Evolutionary conservation across 2,329 filamentous ascomycete genomes (phyloP).

Genomic region (Aspergillus awamori): DNA sequence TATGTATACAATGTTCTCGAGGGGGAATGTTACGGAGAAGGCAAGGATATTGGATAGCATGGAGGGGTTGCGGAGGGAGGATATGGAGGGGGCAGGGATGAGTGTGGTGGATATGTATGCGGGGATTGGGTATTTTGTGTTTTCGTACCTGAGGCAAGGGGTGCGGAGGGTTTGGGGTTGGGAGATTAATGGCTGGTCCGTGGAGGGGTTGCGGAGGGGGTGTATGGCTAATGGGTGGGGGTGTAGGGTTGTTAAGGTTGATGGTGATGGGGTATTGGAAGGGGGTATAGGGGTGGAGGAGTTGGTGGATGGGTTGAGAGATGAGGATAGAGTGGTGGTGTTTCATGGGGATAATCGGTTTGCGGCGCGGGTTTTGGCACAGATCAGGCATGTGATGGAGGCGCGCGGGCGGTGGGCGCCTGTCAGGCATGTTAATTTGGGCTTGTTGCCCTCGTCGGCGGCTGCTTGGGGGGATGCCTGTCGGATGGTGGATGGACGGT

Average conservation of each 20-base stretch:
- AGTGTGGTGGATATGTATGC: constrained; percentile 78
- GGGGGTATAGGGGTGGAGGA: constrained; percentile 27
- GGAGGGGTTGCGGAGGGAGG: constrained; percentile 29
- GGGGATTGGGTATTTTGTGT: constrained; percentile 92
- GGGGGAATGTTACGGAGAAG: constrained; percentile 90
- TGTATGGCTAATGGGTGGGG: constrained; percentile 70
- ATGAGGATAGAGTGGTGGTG: constrained; percentile 62
- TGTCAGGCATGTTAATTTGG: constrained; percentile 62
- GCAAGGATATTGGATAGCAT: constrained; percentile 64
- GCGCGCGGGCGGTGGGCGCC: constrained; percentile 32
- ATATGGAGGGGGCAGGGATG: constrained; percentile 31
- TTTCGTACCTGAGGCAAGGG: constrained; percentile 75
- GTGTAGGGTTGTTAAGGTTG: constrained; percentile 56
- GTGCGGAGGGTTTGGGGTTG: constrained; percentile 74
- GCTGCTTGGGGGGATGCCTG: constrained; percentile 55
- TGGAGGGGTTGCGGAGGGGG: constrained; percentile 79
- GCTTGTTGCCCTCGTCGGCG: constrained; percentile 58
- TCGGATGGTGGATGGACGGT: constrained; percentile 46
- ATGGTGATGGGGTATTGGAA: constrained; percentile 38
- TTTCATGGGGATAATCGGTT: constrained; percentile 69
- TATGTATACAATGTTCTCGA: constrained; percentile 88
- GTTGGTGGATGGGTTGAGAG: constrained; percentile 37
- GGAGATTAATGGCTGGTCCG: constrained; percentile 87
- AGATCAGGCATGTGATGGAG: constrained; percentile 35
- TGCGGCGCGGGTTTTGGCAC: constrained; percentile 49